phyloP scores from a whole-genome alignment of 176 grass and related monocot genomes.

The Pharus latifolius region DNA sequence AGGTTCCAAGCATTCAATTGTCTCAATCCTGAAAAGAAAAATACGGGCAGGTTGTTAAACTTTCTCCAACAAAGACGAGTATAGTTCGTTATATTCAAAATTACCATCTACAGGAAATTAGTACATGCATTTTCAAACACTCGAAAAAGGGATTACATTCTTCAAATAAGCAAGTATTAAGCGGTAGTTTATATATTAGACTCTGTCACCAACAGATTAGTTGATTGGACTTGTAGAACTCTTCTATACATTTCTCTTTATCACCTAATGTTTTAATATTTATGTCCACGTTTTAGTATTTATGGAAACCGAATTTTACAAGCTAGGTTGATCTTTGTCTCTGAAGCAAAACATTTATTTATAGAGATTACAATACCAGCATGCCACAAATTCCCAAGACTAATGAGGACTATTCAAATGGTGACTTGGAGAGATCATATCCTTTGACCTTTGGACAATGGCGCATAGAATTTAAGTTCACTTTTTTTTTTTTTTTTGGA shows the following conservation, averaged over 20 bases:
- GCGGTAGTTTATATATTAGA: too few relatives aligned
- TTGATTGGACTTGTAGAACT: too few relatives aligned
- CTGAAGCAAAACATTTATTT: neutral
- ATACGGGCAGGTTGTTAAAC: neutral
- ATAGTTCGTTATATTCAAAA: neutral
- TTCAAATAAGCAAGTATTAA: neutral
- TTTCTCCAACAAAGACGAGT: neutral
- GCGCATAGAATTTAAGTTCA: neutral
- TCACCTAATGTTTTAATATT: too few relatives aligned
- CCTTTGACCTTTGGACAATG: too few relatives aligned
- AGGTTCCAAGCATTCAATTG: constrained; percentile 61
- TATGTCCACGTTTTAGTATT: too few relatives aligned
- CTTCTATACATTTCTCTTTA: too few relatives aligned
- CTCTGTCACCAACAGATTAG: too few relatives aligned
- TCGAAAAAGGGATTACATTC: neutral
- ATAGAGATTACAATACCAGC: neutral
- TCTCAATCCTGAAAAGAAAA: constrained; percentile 70
- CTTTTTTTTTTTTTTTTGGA: too few relatives aligned
- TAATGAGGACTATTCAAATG: too few relatives aligned
- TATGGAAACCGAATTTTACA: too few relatives aligned
- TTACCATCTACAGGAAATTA: neutral
- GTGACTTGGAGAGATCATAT: too few relatives aligned
- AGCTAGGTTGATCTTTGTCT: too few relatives aligned
- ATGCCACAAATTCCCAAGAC: neutral
- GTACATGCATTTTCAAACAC: neutral